phyloP scores from a whole-genome alignment of 257 asterid genomes.

The Solanum gandarillasii region DNA sequence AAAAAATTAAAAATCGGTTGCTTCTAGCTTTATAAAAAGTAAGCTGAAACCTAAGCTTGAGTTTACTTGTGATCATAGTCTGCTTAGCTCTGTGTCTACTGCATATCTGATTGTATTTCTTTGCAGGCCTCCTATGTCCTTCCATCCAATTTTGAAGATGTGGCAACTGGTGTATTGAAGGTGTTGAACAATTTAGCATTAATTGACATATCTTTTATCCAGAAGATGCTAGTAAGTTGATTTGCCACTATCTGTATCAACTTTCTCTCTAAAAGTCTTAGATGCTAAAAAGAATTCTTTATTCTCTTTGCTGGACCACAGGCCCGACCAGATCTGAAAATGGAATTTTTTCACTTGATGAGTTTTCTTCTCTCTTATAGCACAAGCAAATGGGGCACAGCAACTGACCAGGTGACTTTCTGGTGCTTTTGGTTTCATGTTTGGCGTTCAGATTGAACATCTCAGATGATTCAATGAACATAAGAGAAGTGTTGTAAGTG shows the following conservation, averaged over 20 bases:
- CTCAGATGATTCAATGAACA: not conserved
- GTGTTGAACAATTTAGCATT: conserved; percentile 93
- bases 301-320: conserved; percentile 23
- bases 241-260: not conserved
- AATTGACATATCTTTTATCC: conserved; percentile 77
- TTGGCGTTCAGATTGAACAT: not conserved
- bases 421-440: not conserved
- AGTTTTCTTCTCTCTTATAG: conserved; percentile 90
- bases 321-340: conserved; percentile 93
- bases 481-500: not conserved
- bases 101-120: conserved; percentile 4
- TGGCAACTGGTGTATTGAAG: conserved; percentile 89
- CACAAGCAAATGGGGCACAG: conserved; percentile 79
- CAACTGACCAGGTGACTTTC: conserved; percentile 73
- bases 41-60: not conserved
- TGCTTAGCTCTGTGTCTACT: not conserved
- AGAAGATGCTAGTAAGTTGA: conserved; percentile 77
- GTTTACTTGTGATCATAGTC: not conserved
- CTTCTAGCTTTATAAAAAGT: not conserved
- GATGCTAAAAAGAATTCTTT: not conserved
- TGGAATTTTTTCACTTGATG: conserved; percentile 96
- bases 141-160: conserved; percentile 97
- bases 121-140: conserved; percentile 60
- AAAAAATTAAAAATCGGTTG: not conserved
- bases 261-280: not conserved